These are phyloP conservation scores for Crithidia thermophila DNA, from an alignment of 208 protist genomes.

Conservation along the genomic window DNA sequence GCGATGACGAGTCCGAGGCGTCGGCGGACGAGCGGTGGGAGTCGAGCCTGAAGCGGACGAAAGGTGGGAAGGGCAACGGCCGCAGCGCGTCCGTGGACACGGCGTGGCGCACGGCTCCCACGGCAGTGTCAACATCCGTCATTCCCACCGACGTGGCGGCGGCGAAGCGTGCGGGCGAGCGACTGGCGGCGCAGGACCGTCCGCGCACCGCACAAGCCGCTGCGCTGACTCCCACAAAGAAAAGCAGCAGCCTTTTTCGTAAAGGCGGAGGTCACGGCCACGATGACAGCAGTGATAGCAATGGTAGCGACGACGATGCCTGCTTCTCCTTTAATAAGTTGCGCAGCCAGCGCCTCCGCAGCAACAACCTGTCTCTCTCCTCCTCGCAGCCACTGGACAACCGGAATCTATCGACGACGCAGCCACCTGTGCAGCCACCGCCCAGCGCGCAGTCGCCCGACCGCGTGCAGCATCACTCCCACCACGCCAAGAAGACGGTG, in stretches of 20 bases:
- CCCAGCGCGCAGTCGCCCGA: not conserved
- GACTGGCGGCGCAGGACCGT: constrained; percentile 8
- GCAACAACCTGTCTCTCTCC: not conserved
- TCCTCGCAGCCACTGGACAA: constrained; percentile 4
- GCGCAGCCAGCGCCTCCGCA: constrained; percentile 11
- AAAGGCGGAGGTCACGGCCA: not conserved
- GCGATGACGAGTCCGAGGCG: constrained; percentile 21
- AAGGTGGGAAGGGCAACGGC: not conserved
- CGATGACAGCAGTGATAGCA: constrained; percentile 11
- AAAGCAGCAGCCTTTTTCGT: not conserved
- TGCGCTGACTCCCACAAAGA: not conserved
- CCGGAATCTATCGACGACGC: not conserved
- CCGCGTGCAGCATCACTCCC: not conserved
- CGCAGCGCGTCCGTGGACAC: no score
- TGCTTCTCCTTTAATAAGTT: constrained; percentile 31
- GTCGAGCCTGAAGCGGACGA: not conserved
- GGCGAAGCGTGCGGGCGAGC: constrained; percentile 23
- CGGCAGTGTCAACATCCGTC: no score
- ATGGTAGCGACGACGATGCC: constrained; percentile 23
- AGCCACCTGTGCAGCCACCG: not conserved
- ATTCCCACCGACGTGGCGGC: not conserved
- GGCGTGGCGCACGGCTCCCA: no score
- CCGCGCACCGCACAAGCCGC: not conserved
- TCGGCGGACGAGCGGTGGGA: not conserved
- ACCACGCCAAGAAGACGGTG: not conserved